phyloP scores from a whole-genome alignment of 2,329 filamentous ascomycete genomes.

The Gaeumannomyces sp. region DNA sequence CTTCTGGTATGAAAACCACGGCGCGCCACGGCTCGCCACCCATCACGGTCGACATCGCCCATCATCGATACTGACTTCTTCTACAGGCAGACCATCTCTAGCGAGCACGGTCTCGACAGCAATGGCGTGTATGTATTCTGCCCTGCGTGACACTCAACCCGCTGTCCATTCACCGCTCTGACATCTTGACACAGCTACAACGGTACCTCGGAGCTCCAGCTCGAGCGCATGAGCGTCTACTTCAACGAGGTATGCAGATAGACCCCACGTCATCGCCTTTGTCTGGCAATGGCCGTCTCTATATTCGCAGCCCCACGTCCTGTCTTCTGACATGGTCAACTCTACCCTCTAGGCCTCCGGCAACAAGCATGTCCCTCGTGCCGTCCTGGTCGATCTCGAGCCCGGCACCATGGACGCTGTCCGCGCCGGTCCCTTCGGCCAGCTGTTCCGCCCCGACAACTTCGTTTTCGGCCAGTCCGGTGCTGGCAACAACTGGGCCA shows the following conservation, averaged over 20 bases:
- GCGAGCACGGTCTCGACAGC: conserved; percentile 95
- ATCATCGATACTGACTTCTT: conserved; percentile 30
- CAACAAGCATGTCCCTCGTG: conserved; percentile 99
- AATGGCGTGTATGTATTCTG: conserved; percentile 74
- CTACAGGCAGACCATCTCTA: conserved; percentile 70
- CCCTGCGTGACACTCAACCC: conserved; percentile 10
- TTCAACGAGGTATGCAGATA: conserved; percentile 50
- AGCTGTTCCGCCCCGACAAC: conserved; percentile 99
- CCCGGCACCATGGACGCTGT: conserved; percentile 99
- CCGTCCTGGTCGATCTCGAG: conserved; percentile 98
- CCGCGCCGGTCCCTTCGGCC: conserved; percentile 93
- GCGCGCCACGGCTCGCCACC: conserved; percentile 1
- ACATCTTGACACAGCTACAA: conserved; percentile 65
- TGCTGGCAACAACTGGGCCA: conserved; percentile 99
- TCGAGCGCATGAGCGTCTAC: conserved; percentile 81
- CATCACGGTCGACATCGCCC: background rate
- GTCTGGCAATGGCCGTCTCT: background rate
- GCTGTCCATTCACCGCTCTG: conserved; percentile 6
- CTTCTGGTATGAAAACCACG: conserved; percentile 70
- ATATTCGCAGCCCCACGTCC: background rate
- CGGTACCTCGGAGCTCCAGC: conserved; percentile 95
- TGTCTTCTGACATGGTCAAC: background rate
- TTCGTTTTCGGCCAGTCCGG: conserved; percentile 99
- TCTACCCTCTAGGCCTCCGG: conserved; percentile 63
- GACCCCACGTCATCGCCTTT: background rate